Evolutionary conservation across 257 asterid species (phyloP).

Genomic region (Primulina eburnea): DNA sequence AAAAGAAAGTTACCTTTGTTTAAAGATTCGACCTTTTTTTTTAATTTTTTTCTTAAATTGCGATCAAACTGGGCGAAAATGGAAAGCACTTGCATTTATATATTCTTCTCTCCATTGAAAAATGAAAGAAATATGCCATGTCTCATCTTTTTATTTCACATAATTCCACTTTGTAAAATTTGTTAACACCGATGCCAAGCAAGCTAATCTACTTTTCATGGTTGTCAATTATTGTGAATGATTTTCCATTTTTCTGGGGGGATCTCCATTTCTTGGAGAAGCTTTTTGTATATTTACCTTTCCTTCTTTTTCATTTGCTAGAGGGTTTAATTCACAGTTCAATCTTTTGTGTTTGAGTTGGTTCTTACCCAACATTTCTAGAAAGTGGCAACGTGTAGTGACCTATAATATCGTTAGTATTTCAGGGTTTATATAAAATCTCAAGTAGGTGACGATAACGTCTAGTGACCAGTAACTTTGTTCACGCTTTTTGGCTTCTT

Average conservation of each 20-base stretch:
- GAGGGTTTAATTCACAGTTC: slow-evolving; percentile 8
- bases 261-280: slow-evolving; percentile 23
- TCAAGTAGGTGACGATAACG: background rate
- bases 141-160: slow-evolving; percentile 22
- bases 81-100: slow-evolving; percentile 35
- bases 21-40: too few species aligned
- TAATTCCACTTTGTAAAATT: slow-evolving; percentile 18
- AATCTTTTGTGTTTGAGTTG: slow-evolving; percentile 10
- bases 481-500: background rate
- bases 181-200: slow-evolving; percentile 45
- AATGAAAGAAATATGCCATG: slow-evolving; percentile 29
- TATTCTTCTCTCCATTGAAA: slow-evolving; percentile 27
- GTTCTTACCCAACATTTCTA: slow-evolving; percentile 9
- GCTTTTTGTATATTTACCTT: slow-evolving; percentile 22
- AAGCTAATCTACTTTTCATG: slow-evolving; percentile 21
- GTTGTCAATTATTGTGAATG: slow-evolving; percentile 22
- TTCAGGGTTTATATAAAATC: slow-evolving; percentile 25
- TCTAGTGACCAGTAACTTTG: too few species aligned
- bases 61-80: slow-evolving; percentile 4
- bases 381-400: slow-evolving; percentile 32
- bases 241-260: slow-evolving; percentile 20
- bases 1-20: too few species aligned
- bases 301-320: slow-evolving; percentile 25
- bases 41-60: too few species aligned
- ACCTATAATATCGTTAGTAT: slow-evolving; percentile 18